Evolutionary conservation across 2,329 filamentous ascomycete species (phyloP).

Genomic region (Sporothrix schenckii): DNA sequence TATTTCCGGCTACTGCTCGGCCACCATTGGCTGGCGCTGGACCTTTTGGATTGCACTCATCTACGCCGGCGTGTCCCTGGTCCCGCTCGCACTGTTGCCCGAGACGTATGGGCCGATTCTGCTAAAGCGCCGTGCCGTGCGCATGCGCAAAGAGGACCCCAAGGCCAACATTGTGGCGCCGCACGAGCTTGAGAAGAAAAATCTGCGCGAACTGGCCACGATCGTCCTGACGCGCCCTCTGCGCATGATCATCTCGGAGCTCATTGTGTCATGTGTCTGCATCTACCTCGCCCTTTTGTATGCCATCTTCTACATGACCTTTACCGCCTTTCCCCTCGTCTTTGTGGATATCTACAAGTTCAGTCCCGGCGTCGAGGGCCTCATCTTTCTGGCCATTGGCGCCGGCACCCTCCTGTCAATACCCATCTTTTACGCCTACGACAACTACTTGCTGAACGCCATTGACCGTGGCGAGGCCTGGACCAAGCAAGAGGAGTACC

Average conservation of each 20-base stretch:
- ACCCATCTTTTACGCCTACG: slow-evolving; percentile 66
- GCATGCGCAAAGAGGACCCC: slow-evolving; percentile 59
- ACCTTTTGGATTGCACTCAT: slow-evolving; percentile 71
- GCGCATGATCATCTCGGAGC: slow-evolving; percentile 71
- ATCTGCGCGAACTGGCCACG: slow-evolving; percentile 62
- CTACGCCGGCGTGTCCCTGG: slow-evolving; percentile 63
- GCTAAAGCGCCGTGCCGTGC: slow-evolving; percentile 58
- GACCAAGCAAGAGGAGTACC: slow-evolving; percentile 65
- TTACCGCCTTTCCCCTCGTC: slow-evolving; percentile 73
- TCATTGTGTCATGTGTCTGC: slow-evolving; percentile 71
- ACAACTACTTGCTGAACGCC: slow-evolving; percentile 59
- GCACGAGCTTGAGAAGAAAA: slow-evolving; percentile 63
- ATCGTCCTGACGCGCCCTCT: slow-evolving; percentile 73
- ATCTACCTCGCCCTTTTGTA: slow-evolving; percentile 73
- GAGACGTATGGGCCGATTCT: slow-evolving; percentile 66
- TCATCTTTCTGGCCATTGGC: slow-evolving; percentile 70
- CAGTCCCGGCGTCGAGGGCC: slow-evolving; percentile 64
- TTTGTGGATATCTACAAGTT: slow-evolving; percentile 67
- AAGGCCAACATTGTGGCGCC: slow-evolving; percentile 56
- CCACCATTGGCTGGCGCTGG: slow-evolving; percentile 68
- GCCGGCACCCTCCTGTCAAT: slow-evolving; percentile 63
- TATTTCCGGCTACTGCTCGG: slow-evolving; percentile 63
- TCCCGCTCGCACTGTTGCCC: slow-evolving; percentile 64
- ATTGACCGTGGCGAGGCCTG: slow-evolving; percentile 56
- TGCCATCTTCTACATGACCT: slow-evolving; percentile 69